These are phyloP conservation scores for Coemansia furcata DNA, from an alignment of 192 early-diverging fungal species.

Conservation along the genomic window DNA sequence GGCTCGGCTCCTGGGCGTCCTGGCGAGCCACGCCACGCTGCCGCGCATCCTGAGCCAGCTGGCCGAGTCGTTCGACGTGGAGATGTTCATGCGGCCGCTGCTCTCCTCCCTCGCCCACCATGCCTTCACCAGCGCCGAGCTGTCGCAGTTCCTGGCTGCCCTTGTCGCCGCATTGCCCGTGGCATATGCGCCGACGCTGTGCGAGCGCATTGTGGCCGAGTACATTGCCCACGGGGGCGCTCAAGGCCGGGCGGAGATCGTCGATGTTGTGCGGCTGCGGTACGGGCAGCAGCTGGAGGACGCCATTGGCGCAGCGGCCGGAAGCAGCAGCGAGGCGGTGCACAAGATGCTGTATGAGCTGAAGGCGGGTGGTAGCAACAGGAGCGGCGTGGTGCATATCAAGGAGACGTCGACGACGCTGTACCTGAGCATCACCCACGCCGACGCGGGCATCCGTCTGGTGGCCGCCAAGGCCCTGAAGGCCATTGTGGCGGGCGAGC, in stretches of 20 bases:
- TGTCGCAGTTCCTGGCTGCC: constrained; percentile 10
- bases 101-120: constrained; percentile 21
- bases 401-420: constrained; percentile 74
- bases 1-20: constrained; percentile 4
- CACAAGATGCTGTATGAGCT: constrained; percentile 37
- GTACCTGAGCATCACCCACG: constrained; percentile 76
- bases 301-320: constrained; percentile 22
- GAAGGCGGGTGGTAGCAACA: constrained; percentile 17
- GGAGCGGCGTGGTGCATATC: constrained; percentile 49
- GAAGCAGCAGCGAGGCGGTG: constrained; percentile 5
- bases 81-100: constrained; percentile 21
- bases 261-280: constrained; percentile 34
- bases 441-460: constrained; percentile 65
- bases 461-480: constrained; percentile 66
- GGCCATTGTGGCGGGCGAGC: constrained; percentile 53
- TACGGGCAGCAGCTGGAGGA: constrained; percentile 35
- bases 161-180: constrained; percentile 19
- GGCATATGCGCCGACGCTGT: constrained; percentile 8
- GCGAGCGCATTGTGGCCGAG: constrained; percentile 24
- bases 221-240: constrained; percentile 3
- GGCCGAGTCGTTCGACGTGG: constrained; percentile 20
- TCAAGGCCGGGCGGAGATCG: neutral
- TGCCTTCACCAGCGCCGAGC: constrained; percentile 4
- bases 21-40: constrained; percentile 13
- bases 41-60: constrained; percentile 11